Conservation (phyloP, 345 rosid species). For the Fremontodendron californicum region DNA sequence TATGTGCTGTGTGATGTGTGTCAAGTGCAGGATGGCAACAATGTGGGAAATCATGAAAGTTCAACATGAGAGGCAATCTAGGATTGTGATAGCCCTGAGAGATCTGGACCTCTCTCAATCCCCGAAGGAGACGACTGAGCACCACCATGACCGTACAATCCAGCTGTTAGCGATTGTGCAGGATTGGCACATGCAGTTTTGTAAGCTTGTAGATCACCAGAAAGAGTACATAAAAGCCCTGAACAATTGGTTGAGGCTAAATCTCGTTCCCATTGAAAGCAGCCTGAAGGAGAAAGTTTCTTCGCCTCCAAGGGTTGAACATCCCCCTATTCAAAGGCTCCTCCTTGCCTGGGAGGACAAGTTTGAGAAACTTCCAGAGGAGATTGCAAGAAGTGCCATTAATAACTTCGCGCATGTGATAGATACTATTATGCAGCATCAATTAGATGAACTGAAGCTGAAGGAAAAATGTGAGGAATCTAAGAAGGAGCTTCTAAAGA, state of each 20-base stretch:
- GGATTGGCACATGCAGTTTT: slow-evolving; percentile 77
- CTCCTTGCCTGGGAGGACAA: slow-evolving; percentile 59
- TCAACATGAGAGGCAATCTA: slow-evolving; percentile 61
- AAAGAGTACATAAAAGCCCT: slow-evolving; percentile 63
- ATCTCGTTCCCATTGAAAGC: slow-evolving; percentile 88
- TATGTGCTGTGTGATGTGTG: background rate
- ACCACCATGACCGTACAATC: slow-evolving; percentile 62
- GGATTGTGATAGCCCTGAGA: slow-evolving; percentile 34
- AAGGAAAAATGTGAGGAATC: slow-evolving; percentile 59
- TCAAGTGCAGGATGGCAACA: slow-evolving; percentile 62
- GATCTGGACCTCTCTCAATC: slow-evolving; percentile 46
- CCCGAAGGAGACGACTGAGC: slow-evolving; percentile 65
- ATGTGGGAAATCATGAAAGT: slow-evolving; percentile 82
- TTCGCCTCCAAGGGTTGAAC: slow-evolving; percentile 71
- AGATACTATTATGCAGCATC: slow-evolving; percentile 54
- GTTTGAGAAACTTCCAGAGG: slow-evolving; percentile 60
- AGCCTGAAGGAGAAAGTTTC: slow-evolving; percentile 82
- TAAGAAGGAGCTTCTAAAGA: slow-evolving; percentile 49
- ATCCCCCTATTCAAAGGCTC: slow-evolving; percentile 61
- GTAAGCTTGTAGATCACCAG: slow-evolving; percentile 65
- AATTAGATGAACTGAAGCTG: slow-evolving; percentile 55
- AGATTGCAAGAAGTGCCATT: slow-evolving; percentile 61
- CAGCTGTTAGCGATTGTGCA: slow-evolving; percentile 65
- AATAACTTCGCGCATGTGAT: slow-evolving; percentile 56
- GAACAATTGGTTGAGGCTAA: slow-evolving; percentile 63